These are phyloP conservation scores for Spergularia bocconei DNA, from an alignment of 148 eudicot species.

Conservation along the genomic window DNA sequence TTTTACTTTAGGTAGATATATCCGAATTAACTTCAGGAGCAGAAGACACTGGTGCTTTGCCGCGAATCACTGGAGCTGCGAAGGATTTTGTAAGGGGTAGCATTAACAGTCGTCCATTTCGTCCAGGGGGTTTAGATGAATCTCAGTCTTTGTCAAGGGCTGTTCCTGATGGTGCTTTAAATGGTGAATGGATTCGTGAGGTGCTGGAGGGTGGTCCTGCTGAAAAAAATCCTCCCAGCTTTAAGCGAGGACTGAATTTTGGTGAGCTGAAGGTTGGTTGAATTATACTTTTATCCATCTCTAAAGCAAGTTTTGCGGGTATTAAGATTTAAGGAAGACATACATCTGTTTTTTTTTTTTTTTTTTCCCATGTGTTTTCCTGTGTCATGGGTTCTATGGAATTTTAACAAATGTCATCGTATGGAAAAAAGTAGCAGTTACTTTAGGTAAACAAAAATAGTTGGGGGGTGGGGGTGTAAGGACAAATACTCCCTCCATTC, in stretches of 20 bases:
- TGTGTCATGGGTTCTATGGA: background rate
- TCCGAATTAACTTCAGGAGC: conserved; percentile 64
- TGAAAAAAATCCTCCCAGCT: conserved; percentile 69
- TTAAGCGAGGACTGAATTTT: conserved; percentile 72
- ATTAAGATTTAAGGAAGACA: no score
- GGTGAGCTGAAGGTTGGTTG: conserved; percentile 70
- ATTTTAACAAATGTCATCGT: background rate
- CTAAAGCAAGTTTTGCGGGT: background rate
- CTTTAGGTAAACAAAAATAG: background rate
- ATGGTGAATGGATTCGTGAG: conserved; percentile 86
- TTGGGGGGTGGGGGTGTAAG: no score
- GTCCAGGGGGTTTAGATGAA: conserved; percentile 88
- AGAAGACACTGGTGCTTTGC: conserved; percentile 70
- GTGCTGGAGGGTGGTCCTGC: conserved; percentile 76
- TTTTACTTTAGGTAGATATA: conserved; percentile 64
- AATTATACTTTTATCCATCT: conserved; percentile 13
- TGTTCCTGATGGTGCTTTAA: conserved; percentile 72
- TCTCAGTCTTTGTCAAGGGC: conserved; percentile 60
- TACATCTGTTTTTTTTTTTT: no score
- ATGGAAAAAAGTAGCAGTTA: background rate
- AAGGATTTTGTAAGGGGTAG: conserved; percentile 95
- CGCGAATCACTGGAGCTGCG: conserved; percentile 83
- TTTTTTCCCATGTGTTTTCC: background rate
- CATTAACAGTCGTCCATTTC: conserved; percentile 88
- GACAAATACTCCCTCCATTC: no score